Evolutionary conservation across 208 protist genomes (phyloP).

Genomic region (Trypanosoma boissoni): DNA sequence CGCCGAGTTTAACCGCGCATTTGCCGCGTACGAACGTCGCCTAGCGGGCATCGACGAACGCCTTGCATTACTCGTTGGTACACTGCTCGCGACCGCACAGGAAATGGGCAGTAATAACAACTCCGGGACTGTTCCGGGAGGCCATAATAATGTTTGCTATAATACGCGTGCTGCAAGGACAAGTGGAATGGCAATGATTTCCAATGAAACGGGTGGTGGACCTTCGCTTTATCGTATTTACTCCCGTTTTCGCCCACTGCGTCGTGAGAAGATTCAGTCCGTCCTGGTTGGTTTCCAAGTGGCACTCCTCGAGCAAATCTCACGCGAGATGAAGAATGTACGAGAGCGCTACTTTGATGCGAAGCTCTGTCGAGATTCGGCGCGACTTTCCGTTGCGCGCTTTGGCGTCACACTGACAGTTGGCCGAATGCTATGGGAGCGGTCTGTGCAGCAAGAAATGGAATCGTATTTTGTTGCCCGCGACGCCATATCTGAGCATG

Average conservation of each 20-base stretch:
- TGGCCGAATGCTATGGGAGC: constrained; percentile 73
- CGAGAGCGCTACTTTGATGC: constrained; percentile 77
- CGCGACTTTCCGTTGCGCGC: constrained; percentile 42
- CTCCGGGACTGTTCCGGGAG: no score
- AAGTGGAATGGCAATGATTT: not conserved
- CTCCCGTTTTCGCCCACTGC: constrained; percentile 66
- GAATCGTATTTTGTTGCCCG: constrained; percentile 51
- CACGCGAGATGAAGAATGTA: constrained; percentile 47
- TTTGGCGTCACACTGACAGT: constrained; percentile 52
- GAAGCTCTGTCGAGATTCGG: constrained; percentile 32
- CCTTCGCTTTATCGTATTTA: constrained; percentile 45
- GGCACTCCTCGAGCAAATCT: constrained; percentile 61
- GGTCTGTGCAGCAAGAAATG: constrained; percentile 47
- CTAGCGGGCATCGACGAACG: constrained; percentile 60
- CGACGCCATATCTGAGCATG: constrained; percentile 74
- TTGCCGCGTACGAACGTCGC: constrained; percentile 40
- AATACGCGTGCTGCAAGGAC: not conserved
- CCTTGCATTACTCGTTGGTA: constrained; percentile 58
- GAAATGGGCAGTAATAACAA: constrained; percentile 26
- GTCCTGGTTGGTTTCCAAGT: constrained; percentile 68
- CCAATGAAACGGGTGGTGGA: not conserved
- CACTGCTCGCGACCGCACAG: constrained; percentile 58
- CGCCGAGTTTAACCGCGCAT: constrained; percentile 38
- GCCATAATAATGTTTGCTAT: no score
- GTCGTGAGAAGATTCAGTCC: constrained; percentile 55